These are phyloP conservation scores for Hyphopichia wangnamkhiaoensis DNA, from an alignment of 1,139 yeast species.

Conservation along the genomic window DNA sequence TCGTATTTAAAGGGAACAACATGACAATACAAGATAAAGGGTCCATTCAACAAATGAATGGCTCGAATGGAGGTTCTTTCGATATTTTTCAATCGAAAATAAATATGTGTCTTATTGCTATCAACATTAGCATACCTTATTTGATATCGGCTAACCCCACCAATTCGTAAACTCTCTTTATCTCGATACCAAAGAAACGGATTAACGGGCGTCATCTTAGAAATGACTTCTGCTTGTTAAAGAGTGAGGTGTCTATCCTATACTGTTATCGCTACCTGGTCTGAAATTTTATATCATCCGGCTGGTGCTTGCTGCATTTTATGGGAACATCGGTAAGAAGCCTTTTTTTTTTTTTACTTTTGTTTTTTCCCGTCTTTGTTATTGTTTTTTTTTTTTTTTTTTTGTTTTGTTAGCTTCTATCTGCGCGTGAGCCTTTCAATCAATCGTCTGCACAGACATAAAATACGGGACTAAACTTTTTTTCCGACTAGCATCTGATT, in stretches of 20 bases:
- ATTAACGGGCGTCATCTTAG: slow-evolving; percentile 1
- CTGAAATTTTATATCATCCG: too few relatives aligned
- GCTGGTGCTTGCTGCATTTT: too few relatives aligned
- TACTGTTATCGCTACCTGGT: too few relatives aligned
- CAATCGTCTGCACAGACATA: too few relatives aligned
- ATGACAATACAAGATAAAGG: slow-evolving; percentile 60
- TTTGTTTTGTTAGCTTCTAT: background rate
- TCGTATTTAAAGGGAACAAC: slow-evolving; percentile 55
- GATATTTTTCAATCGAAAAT: slow-evolving; percentile 49
- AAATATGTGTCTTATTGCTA: slow-evolving; percentile 21
- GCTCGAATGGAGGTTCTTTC: slow-evolving; percentile 55
- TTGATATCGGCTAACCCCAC: slow-evolving; percentile 40
- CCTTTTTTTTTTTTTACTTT: too few relatives aligned
- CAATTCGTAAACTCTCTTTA: slow-evolving; percentile 34
- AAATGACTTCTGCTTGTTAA: too few relatives aligned
- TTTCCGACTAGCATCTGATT: too few relatives aligned
- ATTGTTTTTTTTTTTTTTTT: too few relatives aligned
- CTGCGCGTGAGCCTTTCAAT: background rate
- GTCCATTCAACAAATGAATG: slow-evolving; percentile 57
- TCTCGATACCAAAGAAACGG: slow-evolving; percentile 44
- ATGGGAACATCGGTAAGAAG: too few relatives aligned
- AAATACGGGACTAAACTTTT: too few relatives aligned
- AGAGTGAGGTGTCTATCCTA: too few relatives aligned
- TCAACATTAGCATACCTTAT: slow-evolving; percentile 27
- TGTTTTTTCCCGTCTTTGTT: background rate